phyloP scores from a whole-genome alignment of 805 yeast species.

The Zygosaccharomyces lentus region DNA sequence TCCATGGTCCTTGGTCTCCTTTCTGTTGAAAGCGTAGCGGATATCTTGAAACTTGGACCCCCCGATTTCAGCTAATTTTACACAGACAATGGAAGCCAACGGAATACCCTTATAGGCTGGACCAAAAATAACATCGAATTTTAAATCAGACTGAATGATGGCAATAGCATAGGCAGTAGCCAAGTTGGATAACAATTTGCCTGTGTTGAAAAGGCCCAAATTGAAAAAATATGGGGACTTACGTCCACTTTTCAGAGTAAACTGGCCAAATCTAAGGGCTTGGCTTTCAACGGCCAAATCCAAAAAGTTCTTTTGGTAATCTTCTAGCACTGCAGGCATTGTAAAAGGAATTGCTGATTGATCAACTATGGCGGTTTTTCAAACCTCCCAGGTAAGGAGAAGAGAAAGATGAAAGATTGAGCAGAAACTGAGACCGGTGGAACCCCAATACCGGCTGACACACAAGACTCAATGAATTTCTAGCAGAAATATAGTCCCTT shows the following conservation, averaged over 20 bases:
- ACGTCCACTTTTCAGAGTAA: conserved; percentile 90
- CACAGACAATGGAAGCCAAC: conserved; percentile 86
- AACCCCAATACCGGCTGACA: conserved; percentile 7
- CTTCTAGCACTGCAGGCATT: conserved; percentile 34
- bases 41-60: conserved; percentile 68
- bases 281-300: conserved; percentile 76
- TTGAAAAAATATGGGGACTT: conserved; percentile 95
- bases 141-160: conserved; percentile 72
- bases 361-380: background rate
- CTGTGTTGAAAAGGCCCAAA: conserved; percentile 83
- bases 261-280: conserved; percentile 83
- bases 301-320: conserved; percentile 63
- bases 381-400: background rate
- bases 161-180: conserved; percentile 89
- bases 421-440: conserved; percentile 4
- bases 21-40: conserved; percentile 93
- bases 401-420: background rate
- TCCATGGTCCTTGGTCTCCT: conserved; percentile 96
- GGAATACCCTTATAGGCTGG: conserved; percentile 99
- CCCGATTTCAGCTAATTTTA: conserved; percentile 86
- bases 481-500: background rate
- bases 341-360: background rate
- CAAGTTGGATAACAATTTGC: conserved; percentile 68
- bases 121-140: conserved; percentile 89
- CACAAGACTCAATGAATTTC: conserved; percentile 4